Evolutionary conservation across 441 rosid species (phyloP), one percentile per base, ranked within the genome.

Genomic region (Brassica balearica): DNA sequence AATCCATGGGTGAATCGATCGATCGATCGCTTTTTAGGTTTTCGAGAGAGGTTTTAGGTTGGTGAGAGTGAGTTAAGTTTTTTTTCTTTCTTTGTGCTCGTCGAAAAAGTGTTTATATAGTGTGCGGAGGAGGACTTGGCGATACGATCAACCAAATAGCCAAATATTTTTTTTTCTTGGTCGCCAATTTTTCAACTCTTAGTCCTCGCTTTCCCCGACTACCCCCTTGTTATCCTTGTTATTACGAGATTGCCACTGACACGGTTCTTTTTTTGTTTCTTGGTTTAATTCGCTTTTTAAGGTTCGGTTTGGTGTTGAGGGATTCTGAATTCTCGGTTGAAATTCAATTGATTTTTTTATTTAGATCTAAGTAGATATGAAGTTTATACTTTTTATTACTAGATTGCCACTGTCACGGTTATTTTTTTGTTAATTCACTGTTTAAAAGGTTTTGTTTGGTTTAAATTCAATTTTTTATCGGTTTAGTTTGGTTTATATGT

Each of bases 1-100:
- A 96, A 78, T 96, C 96, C 99, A 96, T 94, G 60, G 66, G 65
- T 19, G 19, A 19, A 19, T 19, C 3, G 27, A 23, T 3, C 78
- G 77, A 67, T 65, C 77, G 77, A 66, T 67, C n/a, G 7, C 11
- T 17, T 64, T 74, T 75, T 77, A 76, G 67, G 77, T 51, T 19
- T 62, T 62, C 73, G 5, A 55, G 64, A 22, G 64, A 69, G 51
- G 51, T 46, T 20, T 63, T 62, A 27, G 66, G 74, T 78, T 78
- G 77, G 77, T 78, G 74, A 36, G 48, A 36, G 48, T 72, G 56
- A 8, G 22, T 25, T 48, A 5, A 51, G 34, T 25, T 32, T 68
- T 8, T 8, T n/a, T 4, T 23, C 14, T 15, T 27, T 14, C 27
- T 8, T 4, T 25, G 5, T 12, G 12, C 4, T 11, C 34, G 77